Evolutionary conservation across 2,329 filamentous ascomycete species (phyloP), one percentile per base, ranked within the genome.

Genomic region (Drechslerella coelobrocha): DNA sequence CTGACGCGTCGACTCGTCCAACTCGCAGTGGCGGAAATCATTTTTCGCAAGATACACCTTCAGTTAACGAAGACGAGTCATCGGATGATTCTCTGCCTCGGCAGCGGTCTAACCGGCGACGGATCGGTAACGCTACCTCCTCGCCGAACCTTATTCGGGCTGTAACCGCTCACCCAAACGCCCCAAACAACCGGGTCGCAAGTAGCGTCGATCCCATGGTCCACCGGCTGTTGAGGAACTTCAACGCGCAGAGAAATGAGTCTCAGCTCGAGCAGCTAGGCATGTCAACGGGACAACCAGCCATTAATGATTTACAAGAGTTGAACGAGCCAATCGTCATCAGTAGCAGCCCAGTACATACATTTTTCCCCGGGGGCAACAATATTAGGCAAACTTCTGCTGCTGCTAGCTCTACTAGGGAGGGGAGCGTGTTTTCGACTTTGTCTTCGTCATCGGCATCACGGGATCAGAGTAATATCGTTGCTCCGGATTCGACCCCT

Each of bases 11-110:
- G 53, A 63, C 59, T 52, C 59, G 39, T 51, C 54, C 43, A 52
- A 53, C 57, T 63, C 66, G 50, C 66, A 71, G 66, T 71, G 66
- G 66, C 59, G 66, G 66, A 71, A 71, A 63, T 63, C 50, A 50
- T 60, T 71, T 71, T 71, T 63, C 59, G 47, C 66, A 60, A 60
- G 66, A 71, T 63, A 63, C 59, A 59, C 65, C 65, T 59, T 71
- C 59, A 55, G 66, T 71, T 55, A 71, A 71, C 41, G 66, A 54
- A 27, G 66, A 71, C 51, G 66, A 71, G 24, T 63, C 66, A 17
- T 63, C 66, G 31, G 66, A 71, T 52, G 66, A 71, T 54, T 71
- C 66, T 41, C 29, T 51, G 27, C 66, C 66, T 19, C 59, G 52
- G 37, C 66, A 71, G 41, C 59, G 66, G 54, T 50, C 60, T 23